These are phyloP conservation scores for Apiospora sp. DNA, from an alignment of 2,329 filamentous ascomycete species.

Conservation along the genomic window DNA sequence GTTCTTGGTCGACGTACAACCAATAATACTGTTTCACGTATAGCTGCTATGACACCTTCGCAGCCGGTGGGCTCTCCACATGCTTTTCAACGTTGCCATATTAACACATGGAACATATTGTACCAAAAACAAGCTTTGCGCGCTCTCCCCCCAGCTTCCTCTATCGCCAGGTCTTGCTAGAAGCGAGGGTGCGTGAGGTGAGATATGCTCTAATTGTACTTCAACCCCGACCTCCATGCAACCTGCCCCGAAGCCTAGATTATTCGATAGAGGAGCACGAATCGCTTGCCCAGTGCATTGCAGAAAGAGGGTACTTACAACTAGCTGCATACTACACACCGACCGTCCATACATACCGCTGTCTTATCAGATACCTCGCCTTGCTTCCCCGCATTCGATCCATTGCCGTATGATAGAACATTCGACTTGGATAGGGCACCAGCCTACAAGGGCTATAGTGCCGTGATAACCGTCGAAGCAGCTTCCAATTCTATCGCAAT, in stretches of 20 bases:
- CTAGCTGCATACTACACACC: slow-evolving; percentile 15
- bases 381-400: slow-evolving; percentile 11
- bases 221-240: neutral
- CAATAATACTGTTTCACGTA: slow-evolving; percentile 17
- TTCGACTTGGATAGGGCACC: neutral
- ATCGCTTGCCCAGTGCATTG: neutral
- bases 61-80: slow-evolving; percentile 13
- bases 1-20: slow-evolving; percentile 7
- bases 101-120: slow-evolving; percentile 7
- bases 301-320: neutral
- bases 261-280: neutral
- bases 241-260: neutral
- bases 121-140: slow-evolving; percentile 3
- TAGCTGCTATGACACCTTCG: slow-evolving; percentile 13
- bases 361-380: neutral
- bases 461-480: slow-evolving; percentile 6
- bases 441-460: neutral
- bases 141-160: neutral
- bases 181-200: neutral
- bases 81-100: slow-evolving; percentile 10
- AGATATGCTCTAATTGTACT: neutral
- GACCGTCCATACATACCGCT: neutral
- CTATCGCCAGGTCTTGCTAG: neutral
- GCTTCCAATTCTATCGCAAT: neutral
- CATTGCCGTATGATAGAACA: slow-evolving; percentile 9